These are phyloP conservation scores for Paraphysoderma sedebokerense DNA, from an alignment of 371 early-diverging fungal genomes.

Conservation along the genomic window DNA sequence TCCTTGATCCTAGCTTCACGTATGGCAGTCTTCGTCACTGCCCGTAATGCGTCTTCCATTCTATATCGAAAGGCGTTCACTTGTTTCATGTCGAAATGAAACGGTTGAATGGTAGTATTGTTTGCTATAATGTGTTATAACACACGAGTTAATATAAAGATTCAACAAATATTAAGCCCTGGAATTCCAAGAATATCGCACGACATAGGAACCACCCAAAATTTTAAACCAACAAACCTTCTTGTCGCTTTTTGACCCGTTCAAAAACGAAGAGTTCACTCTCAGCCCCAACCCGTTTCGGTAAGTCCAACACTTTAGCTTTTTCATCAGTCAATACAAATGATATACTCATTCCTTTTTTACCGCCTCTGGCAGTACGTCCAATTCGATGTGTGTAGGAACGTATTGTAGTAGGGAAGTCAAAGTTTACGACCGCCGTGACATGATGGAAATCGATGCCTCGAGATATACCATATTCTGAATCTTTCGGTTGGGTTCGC, in stretches of 20 bases:
- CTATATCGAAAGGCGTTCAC: conserved; percentile 85
- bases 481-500: conserved; percentile 31
- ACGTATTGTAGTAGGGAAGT: conserved; percentile 78
- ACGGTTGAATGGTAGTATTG: conserved; percentile 50
- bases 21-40: conserved; percentile 55
- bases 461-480: conserved; percentile 89
- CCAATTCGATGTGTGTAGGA: conserved; percentile 94
- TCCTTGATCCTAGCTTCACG: conserved; percentile 84
- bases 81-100: conserved; percentile 71
- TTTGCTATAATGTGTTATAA: conserved; percentile 5
- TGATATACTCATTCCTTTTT: conserved; percentile 73
- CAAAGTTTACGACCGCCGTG: conserved; percentile 93
- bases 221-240: conserved; percentile 17
- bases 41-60: conserved; percentile 64
- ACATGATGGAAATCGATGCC: conserved; percentile 95
- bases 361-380: conserved; percentile 87
- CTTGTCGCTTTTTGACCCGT: conserved; percentile 53
- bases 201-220: not conserved
- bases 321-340: conserved; percentile 47
- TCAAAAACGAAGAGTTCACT: conserved; percentile 46
- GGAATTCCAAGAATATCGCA: too few relatives aligned
- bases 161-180: too few relatives aligned
- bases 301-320: not conserved
- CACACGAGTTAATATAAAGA: too few relatives aligned
- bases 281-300: not conserved